Conservation (phyloP, 768 basidiomycete genomes). For the Hygrocybe punicea region DNA sequence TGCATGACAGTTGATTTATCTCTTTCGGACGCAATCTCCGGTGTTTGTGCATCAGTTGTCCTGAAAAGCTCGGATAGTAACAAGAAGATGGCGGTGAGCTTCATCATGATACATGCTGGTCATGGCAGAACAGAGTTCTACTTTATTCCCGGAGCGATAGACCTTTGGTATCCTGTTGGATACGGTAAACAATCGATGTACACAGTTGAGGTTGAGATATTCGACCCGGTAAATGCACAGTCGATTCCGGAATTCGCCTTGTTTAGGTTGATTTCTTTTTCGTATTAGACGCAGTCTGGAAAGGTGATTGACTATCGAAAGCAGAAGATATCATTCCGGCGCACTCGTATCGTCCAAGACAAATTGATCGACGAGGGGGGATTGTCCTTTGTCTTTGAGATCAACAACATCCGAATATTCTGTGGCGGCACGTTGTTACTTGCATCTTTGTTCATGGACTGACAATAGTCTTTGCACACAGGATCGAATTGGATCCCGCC, state of each 20-base stretch:
- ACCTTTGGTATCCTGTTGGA: constrained; percentile 84
- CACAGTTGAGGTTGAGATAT: constrained; percentile 52
- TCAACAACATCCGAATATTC: constrained; percentile 87
- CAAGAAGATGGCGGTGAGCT: constrained; percentile 37
- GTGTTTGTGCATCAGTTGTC: constrained; percentile 41
- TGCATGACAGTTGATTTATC: constrained; percentile 47
- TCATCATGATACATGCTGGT: constrained; percentile 37
- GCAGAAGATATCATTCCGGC: constrained; percentile 73
- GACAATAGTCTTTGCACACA: constrained; percentile 16
- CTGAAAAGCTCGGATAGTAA: constrained; percentile 52
- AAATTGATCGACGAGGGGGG: constrained; percentile 73
- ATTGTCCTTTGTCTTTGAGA: constrained; percentile 81
- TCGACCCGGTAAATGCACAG: constrained; percentile 55
- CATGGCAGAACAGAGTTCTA: constrained; percentile 43
- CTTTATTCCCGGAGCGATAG: constrained; percentile 53
- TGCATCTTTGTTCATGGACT: not conserved
- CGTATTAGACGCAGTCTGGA: constrained; percentile 39
- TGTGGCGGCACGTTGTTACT: constrained; percentile 57
- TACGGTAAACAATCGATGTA: constrained; percentile 84
- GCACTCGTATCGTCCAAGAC: constrained; percentile 78
- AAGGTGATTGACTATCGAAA: constrained; percentile 50
- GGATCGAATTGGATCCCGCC: constrained; percentile 95
- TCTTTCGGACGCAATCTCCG: constrained; percentile 39
- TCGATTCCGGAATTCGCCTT: constrained; percentile 10
- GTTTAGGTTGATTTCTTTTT: not conserved